A percentile compares a stretch with the other conserved stretches of the same genome.
Conservation (phyloP, 2,329 filamentous ascomycete genomes). For the Tolypocladium nubicola region DNA sequence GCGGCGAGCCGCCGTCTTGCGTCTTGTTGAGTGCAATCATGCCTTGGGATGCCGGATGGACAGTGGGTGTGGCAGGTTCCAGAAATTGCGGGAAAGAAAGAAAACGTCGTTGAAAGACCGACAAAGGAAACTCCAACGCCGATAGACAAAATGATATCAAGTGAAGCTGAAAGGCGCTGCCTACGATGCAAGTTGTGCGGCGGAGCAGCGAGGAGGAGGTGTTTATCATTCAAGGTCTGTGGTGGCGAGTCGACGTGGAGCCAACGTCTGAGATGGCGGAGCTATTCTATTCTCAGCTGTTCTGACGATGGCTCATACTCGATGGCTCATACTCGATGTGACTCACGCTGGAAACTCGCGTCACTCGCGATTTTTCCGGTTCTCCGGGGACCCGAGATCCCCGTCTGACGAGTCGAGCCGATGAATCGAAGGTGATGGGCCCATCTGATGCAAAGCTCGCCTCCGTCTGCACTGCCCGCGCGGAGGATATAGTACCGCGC, state of each 20-base stretch:
- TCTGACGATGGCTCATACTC: not conserved
- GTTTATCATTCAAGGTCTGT: not conserved
- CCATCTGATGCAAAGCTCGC: not conserved
- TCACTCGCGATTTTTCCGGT: not conserved
- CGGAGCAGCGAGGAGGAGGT: not conserved
- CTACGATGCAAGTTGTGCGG: not conserved
- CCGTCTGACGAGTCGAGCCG: not conserved
- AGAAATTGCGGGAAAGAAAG: not conserved
- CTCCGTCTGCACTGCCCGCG: not conserved
- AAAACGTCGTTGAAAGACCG: not conserved
- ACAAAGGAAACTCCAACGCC: not conserved
- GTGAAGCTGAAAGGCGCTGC: not conserved
- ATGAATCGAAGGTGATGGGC: not conserved
- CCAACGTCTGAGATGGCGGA: not conserved
- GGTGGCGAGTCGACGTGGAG: not conserved
- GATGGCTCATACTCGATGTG: not conserved
- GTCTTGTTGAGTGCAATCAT: slow-evolving; percentile 28
- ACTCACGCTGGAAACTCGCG: not conserved
- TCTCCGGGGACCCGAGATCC: not conserved
- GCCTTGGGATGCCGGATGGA: not conserved
- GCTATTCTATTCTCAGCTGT: not conserved
- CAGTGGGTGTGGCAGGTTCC: not conserved
- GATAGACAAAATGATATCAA: not conserved
- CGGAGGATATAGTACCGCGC: not conserved
- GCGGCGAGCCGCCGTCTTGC: slow-evolving; percentile 15